These are phyloP conservation scores for Aureobasidium sp. DNA, from an alignment of 2,329 filamentous ascomycete species.

Conservation along the genomic window DNA sequence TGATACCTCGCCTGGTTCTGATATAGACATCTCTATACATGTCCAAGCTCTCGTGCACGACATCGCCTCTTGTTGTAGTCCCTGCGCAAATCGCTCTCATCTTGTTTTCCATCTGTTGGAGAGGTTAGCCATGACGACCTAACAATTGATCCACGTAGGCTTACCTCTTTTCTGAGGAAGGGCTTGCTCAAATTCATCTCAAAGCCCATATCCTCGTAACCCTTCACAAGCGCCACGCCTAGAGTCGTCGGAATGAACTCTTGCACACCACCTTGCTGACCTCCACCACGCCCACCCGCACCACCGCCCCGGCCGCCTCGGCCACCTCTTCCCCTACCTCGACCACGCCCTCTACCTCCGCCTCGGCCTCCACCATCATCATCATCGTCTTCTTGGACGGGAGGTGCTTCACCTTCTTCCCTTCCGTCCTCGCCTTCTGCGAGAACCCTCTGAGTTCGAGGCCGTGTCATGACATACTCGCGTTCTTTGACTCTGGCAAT, in stretches of 20 bases:
- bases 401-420: conserved; percentile 31
- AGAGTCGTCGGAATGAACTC: conserved; percentile 91
- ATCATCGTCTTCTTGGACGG: conserved; percentile 28
- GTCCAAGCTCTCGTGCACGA: conserved; percentile 74
- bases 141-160: conserved; percentile 6
- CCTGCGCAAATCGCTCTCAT: conserved; percentile 98
- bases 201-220: conserved; percentile 89
- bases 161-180: conserved; percentile 79
- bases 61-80: conserved; percentile 62
- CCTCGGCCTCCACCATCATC: conserved; percentile 33
- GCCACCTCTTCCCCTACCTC: conserved; percentile 30
- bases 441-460: conserved; percentile 35
- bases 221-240: conserved; percentile 84
- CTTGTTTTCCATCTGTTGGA: conserved; percentile 70
- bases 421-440: conserved; percentile 28
- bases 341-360: conserved; percentile 35
- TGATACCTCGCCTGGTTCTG: conserved; percentile 70
- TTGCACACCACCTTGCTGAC: conserved; percentile 50
- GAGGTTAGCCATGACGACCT: conserved; percentile 8
- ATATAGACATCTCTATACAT: conserved; percentile 84
- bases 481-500: conserved; percentile 92
- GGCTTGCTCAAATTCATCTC: conserved; percentile 92
- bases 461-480: conserved; percentile 69
- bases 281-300: conserved; percentile 38
- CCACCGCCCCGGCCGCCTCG: conserved; percentile 46